Conservation (phyloP, 305 asterid species). For the Fraxinus platypoda region DNA sequence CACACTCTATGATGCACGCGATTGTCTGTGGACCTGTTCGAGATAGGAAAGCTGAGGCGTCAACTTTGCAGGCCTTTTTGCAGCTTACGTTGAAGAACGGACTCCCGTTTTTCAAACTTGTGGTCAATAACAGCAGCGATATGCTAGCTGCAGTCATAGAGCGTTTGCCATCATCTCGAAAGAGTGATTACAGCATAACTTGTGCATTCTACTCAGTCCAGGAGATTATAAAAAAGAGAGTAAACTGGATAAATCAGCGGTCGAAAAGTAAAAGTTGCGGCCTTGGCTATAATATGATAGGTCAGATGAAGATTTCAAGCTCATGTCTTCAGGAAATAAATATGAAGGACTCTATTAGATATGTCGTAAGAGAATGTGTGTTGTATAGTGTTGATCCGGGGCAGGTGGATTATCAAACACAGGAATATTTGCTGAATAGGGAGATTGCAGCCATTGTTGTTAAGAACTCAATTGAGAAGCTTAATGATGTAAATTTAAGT, state of each 20-base stretch:
- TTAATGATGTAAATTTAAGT: conserved; percentile 14
- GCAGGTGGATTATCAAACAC: conserved; percentile 38
- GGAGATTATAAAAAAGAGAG: conserved; percentile 67
- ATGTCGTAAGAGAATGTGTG: conserved; percentile 54
- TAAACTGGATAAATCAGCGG: conserved; percentile 73
- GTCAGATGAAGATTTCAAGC: conserved; percentile 72
- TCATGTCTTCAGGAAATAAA: conserved; percentile 26
- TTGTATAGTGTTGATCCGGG: conserved; percentile 51
- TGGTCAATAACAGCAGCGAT: conserved; percentile 60
- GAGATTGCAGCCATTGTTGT: conserved; percentile 76
- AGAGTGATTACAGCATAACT: conserved; percentile 45
- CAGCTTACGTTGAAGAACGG: conserved; percentile 65
- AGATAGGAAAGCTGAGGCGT: conserved; percentile 34
- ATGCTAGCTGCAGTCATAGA: conserved; percentile 78
- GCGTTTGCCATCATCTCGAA: conserved; percentile 45
- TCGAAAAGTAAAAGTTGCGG: conserved; percentile 51
- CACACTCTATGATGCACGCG: conserved; percentile 22
- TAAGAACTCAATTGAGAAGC: conserved; percentile 28
- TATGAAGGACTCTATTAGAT: conserved; percentile 17
- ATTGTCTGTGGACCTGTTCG: conserved; percentile 28
- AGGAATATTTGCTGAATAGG: conserved; percentile 40
- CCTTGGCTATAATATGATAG: conserved; percentile 57
- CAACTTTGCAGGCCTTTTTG: conserved; percentile 53
- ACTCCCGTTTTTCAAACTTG: conserved; percentile 75
- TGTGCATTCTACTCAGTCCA: conserved; percentile 74